Conservation (phyloP, 305 asterid genomes). For the Salvia sclarea region DNA sequence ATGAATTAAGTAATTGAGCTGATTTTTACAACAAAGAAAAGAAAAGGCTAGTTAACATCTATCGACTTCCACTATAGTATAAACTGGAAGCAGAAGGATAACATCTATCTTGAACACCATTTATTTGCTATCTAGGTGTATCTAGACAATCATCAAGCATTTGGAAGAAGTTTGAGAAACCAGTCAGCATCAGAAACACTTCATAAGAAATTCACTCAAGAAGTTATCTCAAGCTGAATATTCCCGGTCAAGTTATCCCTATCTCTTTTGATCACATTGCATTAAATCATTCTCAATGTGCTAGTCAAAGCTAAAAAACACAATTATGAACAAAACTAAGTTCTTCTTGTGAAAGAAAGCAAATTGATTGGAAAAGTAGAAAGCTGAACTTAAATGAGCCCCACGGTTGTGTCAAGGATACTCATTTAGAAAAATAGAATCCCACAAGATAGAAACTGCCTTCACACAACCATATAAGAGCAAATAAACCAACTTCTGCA, state of each 20-base stretch:
- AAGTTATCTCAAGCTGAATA: background rate
- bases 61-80: background rate
- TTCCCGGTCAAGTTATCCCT: background rate
- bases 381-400: background rate
- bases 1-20: background rate
- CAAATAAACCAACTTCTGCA: background rate
- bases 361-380: background rate
- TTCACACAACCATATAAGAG: constrained; percentile 8
- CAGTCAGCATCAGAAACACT: background rate
- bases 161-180: background rate
- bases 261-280: background rate
- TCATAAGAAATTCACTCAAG: background rate
- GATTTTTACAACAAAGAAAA: background rate
- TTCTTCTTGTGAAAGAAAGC: background rate
- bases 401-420: background rate
- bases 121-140: background rate
- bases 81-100: constrained; percentile 1
- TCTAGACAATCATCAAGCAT: background rate
- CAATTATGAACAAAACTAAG: background rate
- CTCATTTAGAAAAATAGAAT: background rate
- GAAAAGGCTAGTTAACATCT: background rate
- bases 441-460: background rate
- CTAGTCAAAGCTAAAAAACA: background rate
- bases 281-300: background rate
- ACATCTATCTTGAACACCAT: background rate